Evolutionary conservation across 148 eudicot genomes (phyloP).

Genomic region (Persicaria tinctoria): DNA sequence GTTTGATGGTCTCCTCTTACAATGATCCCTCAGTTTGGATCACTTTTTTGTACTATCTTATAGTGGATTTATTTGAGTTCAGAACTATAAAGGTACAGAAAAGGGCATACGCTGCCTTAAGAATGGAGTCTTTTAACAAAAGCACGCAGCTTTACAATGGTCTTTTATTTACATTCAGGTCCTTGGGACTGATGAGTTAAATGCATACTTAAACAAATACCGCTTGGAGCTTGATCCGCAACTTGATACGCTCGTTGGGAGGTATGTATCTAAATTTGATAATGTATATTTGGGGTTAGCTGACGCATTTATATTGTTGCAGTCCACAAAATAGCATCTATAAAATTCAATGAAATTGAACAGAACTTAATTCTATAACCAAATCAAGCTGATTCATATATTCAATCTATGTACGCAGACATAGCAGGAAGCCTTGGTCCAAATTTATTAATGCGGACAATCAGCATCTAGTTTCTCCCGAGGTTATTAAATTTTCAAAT

Average conservation of each 20-base stretch:
- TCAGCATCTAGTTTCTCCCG: slow-evolving; percentile 89
- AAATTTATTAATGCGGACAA: slow-evolving; percentile 79
- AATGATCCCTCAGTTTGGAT: too few relatives aligned
- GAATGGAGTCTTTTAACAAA: neutral
- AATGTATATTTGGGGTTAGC: neutral
- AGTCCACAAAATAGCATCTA: neutral
- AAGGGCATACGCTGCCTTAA: neutral
- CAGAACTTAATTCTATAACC: neutral
- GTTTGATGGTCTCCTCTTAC: too few relatives aligned
- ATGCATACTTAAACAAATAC: slow-evolving; percentile 66
- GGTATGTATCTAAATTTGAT: slow-evolving; percentile 30
- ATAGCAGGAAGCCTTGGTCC: slow-evolving; percentile 94
- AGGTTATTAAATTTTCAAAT: slow-evolving; percentile 32
- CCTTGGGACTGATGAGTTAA: slow-evolving; percentile 80
- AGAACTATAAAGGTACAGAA: too few relatives aligned
- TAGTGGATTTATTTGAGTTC: too few relatives aligned
- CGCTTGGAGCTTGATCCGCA: slow-evolving; percentile 66
- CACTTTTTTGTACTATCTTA: too few relatives aligned
- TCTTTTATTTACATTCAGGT: slow-evolving; percentile 31
- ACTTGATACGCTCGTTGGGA: slow-evolving; percentile 81
- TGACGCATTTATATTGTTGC: neutral
- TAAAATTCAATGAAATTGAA: neutral
- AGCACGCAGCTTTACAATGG: neutral
- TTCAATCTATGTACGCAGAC: slow-evolving; percentile 34
- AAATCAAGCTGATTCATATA: neutral